phyloP scores from a whole-genome alignment of 2,329 filamentous ascomycete genomes.

The Cercospora brassicicola region DNA sequence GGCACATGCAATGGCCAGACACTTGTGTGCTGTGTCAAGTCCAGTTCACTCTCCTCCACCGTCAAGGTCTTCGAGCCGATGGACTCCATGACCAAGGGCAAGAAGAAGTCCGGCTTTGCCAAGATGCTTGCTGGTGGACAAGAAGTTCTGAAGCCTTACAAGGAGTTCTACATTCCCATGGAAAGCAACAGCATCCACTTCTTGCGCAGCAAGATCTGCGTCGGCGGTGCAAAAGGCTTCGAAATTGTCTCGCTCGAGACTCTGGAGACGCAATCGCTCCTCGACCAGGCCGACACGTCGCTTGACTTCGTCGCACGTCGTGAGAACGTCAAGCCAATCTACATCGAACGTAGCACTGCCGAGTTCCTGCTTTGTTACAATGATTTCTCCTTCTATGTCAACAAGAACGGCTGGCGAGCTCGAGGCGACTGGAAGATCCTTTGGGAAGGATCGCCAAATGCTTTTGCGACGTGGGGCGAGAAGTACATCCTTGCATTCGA shows the following conservation, averaged over 20 bases:
- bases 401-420: constrained; percentile 95
- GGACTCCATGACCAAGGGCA: constrained; percentile 76
- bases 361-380: constrained; percentile 98
- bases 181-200: constrained; percentile 99
- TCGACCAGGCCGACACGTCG: constrained; percentile 96
- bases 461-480: constrained; percentile 91
- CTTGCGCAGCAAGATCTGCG: constrained; percentile 92
- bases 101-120: constrained; percentile 91
- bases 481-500: constrained; percentile 94
- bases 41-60: constrained; percentile 85
- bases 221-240: constrained; percentile 92
- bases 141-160: constrained; percentile 93
- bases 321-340: constrained; percentile 83
- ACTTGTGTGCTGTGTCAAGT: constrained; percentile 94
- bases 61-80: constrained; percentile 99
- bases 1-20: constrained; percentile 93
- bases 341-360: constrained; percentile 94
- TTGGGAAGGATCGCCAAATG: constrained; percentile 91
- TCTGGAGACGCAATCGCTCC: constrained; percentile 93
- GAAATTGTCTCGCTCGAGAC: constrained; percentile 96
- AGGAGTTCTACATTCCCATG: constrained; percentile 98
- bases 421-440: constrained; percentile 95
- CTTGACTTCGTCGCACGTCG: constrained; percentile 94
- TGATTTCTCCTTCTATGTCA: constrained; percentile 99
- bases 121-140: constrained; percentile 95